Conservation (phyloP, 129 eudicot genomes). For the Daucus carota region DH1_v3.0 NC_030387.2:1843001-1843500, state of each 20-base stretch:
- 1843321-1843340: too few species aligned
- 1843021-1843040: background rate
- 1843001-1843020: background rate
- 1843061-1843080: background rate
- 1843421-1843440: background rate
- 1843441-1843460: background rate
- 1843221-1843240: background rate
- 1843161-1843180: too few species aligned
- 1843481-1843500: too few species aligned
- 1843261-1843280: background rate
- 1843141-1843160: too few species aligned
- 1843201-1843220: too few species aligned
- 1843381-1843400: background rate
- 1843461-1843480: too few species aligned
- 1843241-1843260: too few species aligned
- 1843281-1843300: background rate
- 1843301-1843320: background rate
- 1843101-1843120: background rate
- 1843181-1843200: too few species aligned
- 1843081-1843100: background rate
- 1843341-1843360: background rate
- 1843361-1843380: background rate
- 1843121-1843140: too few species aligned
- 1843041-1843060: background rate
- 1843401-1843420: background rate